Percentiles rank a stretch among this genome's conserved stretches.
Conservation (phyloP, 2,329 filamentous ascomycete genomes). For the Teratosphaeriaceae sp. region DNA sequence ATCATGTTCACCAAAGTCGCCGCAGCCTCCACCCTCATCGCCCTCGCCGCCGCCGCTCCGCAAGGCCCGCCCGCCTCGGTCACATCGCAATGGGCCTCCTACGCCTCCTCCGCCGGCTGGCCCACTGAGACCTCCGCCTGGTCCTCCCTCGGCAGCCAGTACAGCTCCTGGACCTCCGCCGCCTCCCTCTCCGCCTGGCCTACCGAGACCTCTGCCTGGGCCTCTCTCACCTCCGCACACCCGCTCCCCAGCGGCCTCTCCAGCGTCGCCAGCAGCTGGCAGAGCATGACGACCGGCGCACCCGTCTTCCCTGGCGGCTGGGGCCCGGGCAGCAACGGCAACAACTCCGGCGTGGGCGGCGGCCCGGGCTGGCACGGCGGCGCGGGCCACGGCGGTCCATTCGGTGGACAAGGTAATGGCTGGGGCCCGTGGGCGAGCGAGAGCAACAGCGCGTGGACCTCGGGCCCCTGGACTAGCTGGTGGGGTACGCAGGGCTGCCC, state of each 20-base stretch:
- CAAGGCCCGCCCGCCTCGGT: conserved; percentile 13
- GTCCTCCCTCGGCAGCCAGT: conserved; percentile 17
- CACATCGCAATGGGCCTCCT: conserved; percentile 22
- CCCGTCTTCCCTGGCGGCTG: neutral
- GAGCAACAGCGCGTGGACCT: conserved; percentile 23
- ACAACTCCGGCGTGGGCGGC: neutral
- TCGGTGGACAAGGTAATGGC: conserved; percentile 16
- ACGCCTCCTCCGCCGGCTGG: conserved; percentile 16
- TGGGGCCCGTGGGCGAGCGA: conserved; percentile 28
- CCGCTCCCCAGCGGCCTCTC: conserved; percentile 19
- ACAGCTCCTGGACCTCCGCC: conserved; percentile 19
- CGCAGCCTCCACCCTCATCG: conserved; percentile 10
- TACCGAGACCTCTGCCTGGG: conserved; percentile 22
- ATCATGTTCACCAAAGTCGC: conserved; percentile 5
- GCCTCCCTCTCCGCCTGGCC: conserved; percentile 20
- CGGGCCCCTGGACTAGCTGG: conserved; percentile 30
- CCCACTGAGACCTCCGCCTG: conserved; percentile 22
- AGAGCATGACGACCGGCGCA: conserved; percentile 7
- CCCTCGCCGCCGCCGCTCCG: conserved; percentile 8
- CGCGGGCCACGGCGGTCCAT: conserved; percentile 16
- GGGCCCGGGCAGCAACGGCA: conserved; percentile 1
- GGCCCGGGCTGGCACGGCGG: conserved; percentile 8
- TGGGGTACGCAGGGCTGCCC: conserved; percentile 30
- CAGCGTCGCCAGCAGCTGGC: conserved; percentile 13
- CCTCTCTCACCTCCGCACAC: conserved; percentile 24